Evolutionary conservation across 306 rosid genomes (phyloP).

Genomic region (Adenanthera pavonina): DNA sequence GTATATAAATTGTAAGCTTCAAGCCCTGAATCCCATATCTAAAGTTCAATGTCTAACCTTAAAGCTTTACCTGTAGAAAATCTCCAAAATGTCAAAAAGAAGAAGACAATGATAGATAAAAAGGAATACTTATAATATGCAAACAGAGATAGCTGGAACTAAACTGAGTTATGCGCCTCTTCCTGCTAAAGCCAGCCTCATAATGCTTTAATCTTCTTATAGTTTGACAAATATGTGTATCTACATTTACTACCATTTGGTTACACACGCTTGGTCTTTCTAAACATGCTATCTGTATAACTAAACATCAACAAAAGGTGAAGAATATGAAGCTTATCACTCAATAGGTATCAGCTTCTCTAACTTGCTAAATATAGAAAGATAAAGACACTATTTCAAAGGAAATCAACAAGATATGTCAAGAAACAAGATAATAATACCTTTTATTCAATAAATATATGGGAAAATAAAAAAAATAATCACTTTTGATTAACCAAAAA

Average conservation of each 20-base stretch:
- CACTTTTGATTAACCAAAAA: background rate
- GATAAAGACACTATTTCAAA: conserved; percentile 29
- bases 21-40: background rate
- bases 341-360: background rate
- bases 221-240: conserved; percentile 12
- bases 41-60: conserved; percentile 1
- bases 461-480: background rate
- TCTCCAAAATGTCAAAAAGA: conserved; percentile 5
- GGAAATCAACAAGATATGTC: conserved; percentile 20
- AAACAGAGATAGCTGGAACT: conserved; percentile 28
- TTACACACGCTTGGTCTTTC: background rate
- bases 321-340: conserved; percentile 1
- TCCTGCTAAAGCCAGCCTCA: conserved; percentile 16
- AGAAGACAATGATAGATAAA: background rate
- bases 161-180: conserved; percentile 7
- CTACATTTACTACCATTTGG: background rate
- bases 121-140: background rate
- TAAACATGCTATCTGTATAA: conserved; percentile 14
- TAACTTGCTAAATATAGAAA: conserved; percentile 29
- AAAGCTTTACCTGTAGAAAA: conserved; percentile 29
- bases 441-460: background rate
- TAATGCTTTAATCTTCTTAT: conserved; percentile 24
- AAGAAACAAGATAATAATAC: conserved; percentile 3
- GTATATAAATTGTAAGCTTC: background rate
- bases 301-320: conserved; percentile 29